phyloP scores from a whole-genome alignment of 2,329 filamentous ascomycete species.

The Hypoxylon sp. region DNA sequence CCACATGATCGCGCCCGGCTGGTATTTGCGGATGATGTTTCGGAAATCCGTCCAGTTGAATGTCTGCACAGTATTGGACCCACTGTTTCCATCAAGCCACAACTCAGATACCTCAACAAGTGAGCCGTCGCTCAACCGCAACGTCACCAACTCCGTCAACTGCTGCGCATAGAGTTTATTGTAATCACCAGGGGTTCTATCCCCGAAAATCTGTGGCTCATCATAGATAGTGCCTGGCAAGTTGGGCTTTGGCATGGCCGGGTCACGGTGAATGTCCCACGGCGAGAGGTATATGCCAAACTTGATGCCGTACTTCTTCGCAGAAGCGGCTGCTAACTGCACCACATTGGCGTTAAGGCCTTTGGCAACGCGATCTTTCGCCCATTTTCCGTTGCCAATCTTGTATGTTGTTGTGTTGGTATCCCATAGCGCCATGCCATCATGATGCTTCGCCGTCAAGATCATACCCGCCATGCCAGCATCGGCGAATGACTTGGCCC shows the following conservation, averaged over 20 bases:
- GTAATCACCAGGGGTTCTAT: slow-evolving; percentile 53
- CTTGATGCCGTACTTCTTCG: slow-evolving; percentile 54
- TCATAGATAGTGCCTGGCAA: slow-evolving; percentile 54
- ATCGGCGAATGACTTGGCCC: slow-evolving; percentile 50
- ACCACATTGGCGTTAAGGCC: slow-evolving; percentile 54
- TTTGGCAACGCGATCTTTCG: slow-evolving; percentile 47
- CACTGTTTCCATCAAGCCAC: slow-evolving; percentile 55
- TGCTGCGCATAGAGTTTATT: slow-evolving; percentile 54
- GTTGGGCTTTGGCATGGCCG: slow-evolving; percentile 54
- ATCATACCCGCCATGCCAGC: slow-evolving; percentile 56
- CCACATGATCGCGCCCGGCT: slow-evolving; percentile 53
- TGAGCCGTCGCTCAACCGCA: slow-evolving; percentile 41
- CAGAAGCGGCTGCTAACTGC: slow-evolving; percentile 53
- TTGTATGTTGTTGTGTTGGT: slow-evolving; percentile 56
- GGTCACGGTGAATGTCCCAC: slow-evolving; percentile 58
- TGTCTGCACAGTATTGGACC: slow-evolving; percentile 52
- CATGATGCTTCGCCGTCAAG: slow-evolving; percentile 57
- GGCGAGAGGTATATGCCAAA: slow-evolving; percentile 57
- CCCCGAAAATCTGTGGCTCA: slow-evolving; percentile 56
- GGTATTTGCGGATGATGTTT: slow-evolving; percentile 51
- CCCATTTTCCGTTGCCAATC: slow-evolving; percentile 54
- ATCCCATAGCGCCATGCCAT: slow-evolving; percentile 57
- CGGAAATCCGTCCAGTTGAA: slow-evolving; percentile 53
- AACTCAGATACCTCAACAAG: slow-evolving; percentile 51
- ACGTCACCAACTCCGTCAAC: slow-evolving; percentile 50